A percentile compares a stretch with the other conserved stretches of the same genome.
phyloP scores from a whole-genome alignment of 768 basidiomycete species.

The Pseudohyphozyma bogoriensis region DNA sequence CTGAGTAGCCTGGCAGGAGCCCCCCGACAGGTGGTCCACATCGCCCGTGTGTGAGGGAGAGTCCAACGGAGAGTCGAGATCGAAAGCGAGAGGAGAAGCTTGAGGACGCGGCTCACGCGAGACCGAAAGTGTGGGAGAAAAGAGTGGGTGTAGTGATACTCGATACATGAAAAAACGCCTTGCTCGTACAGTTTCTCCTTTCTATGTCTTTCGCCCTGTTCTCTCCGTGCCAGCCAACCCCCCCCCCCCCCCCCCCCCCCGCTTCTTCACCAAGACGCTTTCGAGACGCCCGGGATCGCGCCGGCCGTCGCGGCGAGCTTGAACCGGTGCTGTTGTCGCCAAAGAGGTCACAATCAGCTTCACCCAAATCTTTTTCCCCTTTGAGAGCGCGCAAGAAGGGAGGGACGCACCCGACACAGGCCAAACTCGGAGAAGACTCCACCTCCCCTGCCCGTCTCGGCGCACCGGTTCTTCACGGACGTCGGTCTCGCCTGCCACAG shows the following conservation, averaged over 20 bases:
- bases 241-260: neutral
- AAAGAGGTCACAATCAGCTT: neutral
- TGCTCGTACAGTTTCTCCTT: no score
- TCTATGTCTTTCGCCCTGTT: neutral
- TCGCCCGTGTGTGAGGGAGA: no score
- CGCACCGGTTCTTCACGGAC: slow-evolving; percentile 79
- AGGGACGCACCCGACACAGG: slow-evolving; percentile 61
- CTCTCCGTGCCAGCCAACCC: neutral
- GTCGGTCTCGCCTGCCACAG: slow-evolving; percentile 46
- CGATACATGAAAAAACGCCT: no score
- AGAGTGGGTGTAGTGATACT: no score
- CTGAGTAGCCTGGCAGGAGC: no score
- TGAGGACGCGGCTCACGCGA: no score
- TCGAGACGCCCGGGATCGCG: slow-evolving; percentile 75
- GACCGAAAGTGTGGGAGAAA: no score
- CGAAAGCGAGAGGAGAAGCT: no score
- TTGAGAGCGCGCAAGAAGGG: no score
- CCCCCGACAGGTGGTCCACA: no score
- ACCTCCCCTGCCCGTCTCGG: slow-evolving; percentile 71
- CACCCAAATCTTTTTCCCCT: neutral
- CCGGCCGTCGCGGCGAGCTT: slow-evolving; percentile 69
- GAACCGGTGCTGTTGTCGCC: slow-evolving; percentile 64
- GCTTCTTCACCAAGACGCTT: slow-evolving; percentile 69
- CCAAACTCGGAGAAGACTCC: slow-evolving; percentile 85
- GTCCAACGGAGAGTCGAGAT: no score